Base-by-base conservation (phyloP, 306 rosid genomes). In the Cucumis melo region DNA sequence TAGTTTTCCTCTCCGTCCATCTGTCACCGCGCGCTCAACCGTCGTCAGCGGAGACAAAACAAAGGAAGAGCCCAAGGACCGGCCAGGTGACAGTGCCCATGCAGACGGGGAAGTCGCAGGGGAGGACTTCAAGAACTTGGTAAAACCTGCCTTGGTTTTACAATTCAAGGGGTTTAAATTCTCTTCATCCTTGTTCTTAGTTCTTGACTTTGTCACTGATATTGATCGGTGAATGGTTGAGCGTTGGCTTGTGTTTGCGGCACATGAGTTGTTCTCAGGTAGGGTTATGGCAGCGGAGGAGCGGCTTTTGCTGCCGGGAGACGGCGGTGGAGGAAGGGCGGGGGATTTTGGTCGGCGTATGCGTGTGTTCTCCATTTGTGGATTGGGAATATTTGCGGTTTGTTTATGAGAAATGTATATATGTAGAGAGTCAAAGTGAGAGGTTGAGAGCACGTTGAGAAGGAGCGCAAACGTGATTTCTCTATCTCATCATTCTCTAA, bases 71-170 rank as follows among this genome's bases (percentile, higher is more conserved):
- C 87, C 77, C 8, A 86, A 68, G 39, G 83, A 77, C 75, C 87
- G 58, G 17, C 89, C 97, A 0, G 97, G 96, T 0, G 98, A 93
- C 51, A 93, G 77, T 0, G 97, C 97, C 98, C 98, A 93, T 0
- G 98, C 96, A 0, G 97, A 91, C 2, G 92, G 88, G 21, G 85
- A 78, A 5, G 19, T 10, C 6, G 32, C 60, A 61, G 63, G 19
- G 6, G 78, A 15, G 3, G 53, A 38, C 50, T 54, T 54, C 38
- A 24, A 76, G 53, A 20, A 12, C 67, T 58, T 76, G 56, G 20
- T 5, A 6, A 76, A 76, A 6, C 53, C 61, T 4, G 36, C 29
- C 39, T 60, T 75, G 50, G 36, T 39, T 36, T 75, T 39, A 42
- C 62, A 53, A 5, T 51, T 51, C 39, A 41, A 20, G 27, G 78